Conservation (phyloP, 306 rosid genomes). For the Ammopiptanthus mongolicus region DNA sequence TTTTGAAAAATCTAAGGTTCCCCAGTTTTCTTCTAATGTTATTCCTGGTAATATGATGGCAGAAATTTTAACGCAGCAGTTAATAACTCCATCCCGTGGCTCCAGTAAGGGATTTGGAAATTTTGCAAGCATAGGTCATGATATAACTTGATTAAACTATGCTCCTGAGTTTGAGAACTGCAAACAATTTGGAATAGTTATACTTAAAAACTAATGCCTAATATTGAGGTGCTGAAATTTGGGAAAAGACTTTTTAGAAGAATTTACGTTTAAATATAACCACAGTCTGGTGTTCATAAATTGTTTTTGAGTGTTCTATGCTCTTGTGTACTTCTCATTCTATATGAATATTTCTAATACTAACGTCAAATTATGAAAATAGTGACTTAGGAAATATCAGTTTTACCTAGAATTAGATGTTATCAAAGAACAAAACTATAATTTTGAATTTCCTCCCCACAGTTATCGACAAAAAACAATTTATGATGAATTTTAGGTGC, state of each 20-base stretch:
- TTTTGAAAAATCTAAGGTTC: conserved; percentile 45
- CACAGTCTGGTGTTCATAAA: conserved; percentile 3
- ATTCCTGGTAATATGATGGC: conserved; percentile 32
- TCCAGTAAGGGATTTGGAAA: conserved; percentile 28
- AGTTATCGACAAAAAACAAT: neutral
- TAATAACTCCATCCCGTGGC: conserved; percentile 35
- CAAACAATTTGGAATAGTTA: neutral
- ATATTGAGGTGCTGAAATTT: neutral
- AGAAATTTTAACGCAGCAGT: conserved; percentile 34
- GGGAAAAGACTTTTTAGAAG: neutral
- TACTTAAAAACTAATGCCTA: neutral
- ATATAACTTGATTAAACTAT: neutral
- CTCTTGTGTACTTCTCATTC: neutral
- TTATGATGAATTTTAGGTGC: conserved; percentile 44
- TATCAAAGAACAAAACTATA: neutral
- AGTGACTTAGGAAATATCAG: neutral
- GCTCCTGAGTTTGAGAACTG: neutral
- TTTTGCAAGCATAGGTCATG: neutral
- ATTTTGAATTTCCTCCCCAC: conserved; percentile 7
- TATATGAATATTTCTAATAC: neutral
- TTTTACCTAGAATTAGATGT: neutral
- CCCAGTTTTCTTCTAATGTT: conserved; percentile 38
- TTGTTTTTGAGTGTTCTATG: neutral
- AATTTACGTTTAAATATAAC: neutral
- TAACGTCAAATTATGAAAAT: neutral